phyloP scores from a whole-genome alignment of 2,329 filamentous ascomycete species.

The Niveomyces coronatus region DNA sequence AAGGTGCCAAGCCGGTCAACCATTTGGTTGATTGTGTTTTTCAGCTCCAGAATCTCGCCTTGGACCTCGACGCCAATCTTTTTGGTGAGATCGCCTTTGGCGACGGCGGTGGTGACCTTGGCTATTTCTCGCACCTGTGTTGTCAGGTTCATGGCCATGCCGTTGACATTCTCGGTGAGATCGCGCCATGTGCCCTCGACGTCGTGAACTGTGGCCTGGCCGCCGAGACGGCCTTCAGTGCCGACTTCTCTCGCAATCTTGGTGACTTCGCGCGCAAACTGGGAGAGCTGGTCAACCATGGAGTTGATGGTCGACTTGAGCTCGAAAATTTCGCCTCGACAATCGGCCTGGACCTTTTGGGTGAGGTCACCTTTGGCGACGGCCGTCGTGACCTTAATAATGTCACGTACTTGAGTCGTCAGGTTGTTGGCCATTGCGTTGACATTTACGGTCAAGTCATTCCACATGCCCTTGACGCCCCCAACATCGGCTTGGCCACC shows the following conservation, averaged over 20 bases:
- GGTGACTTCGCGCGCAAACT: constrained; percentile 94
- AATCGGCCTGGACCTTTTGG: constrained; percentile 90
- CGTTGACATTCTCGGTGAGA: constrained; percentile 90
- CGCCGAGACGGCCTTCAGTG: constrained; percentile 86
- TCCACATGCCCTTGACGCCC: constrained; percentile 82
- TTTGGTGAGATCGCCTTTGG: constrained; percentile 85
- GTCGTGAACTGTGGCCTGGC: constrained; percentile 90
- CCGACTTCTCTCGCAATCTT: constrained; percentile 94
- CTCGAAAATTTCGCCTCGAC: constrained; percentile 82
- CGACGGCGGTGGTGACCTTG: constrained; percentile 90
- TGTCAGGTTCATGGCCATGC: constrained; percentile 97
- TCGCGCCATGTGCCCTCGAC: constrained; percentile 97
- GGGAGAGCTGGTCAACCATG: constrained; percentile 96
- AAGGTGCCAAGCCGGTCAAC: constrained; percentile 94
- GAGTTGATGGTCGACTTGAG: constrained; percentile 98
- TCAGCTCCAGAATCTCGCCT: constrained; percentile 89
- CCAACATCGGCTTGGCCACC: constrained; percentile 76
- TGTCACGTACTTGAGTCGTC: constrained; percentile 86
- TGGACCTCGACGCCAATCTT: constrained; percentile 92
- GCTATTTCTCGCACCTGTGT: constrained; percentile 97
- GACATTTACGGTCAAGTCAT: constrained; percentile 75
- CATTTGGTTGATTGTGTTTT: constrained; percentile 98
- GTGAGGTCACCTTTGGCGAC: constrained; percentile 81
- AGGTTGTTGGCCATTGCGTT: constrained; percentile 84
- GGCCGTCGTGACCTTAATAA: constrained; percentile 69